Evolutionary conservation across 306 rosid species (phyloP), one percentile per base, ranked within the genome.

Genomic region (Notholithocarpus densiflorus): DNA sequence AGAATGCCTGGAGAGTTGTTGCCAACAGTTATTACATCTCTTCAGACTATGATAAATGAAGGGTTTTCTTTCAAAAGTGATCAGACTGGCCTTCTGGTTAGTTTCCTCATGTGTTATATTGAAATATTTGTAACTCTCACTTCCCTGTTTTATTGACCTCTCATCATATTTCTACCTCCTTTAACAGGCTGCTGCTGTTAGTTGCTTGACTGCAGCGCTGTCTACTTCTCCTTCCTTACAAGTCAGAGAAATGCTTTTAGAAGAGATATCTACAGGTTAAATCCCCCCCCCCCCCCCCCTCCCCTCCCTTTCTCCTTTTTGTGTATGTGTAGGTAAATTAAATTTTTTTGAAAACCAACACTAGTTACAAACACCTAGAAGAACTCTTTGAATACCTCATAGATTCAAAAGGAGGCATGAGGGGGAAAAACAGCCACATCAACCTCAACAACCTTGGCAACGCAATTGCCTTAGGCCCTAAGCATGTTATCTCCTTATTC

Each of bases 1-100:
- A 89, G 98, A 89, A 95, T 95, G 98, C 95, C 98, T 7, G 78
- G 85, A 78, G 91, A 90, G 77, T 86, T 95, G 82, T 84, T 95
- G 89, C 91, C 92, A 37, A 85, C 80, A 61, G 91, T 91, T 56
- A 80, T 95, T 77, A 88, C 82, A 78, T 89, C 89, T 80, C 81
- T 95, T 24, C 90, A 76, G 72, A 86, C 87, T 78, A 90, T 90
- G 92, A 83, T 95, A 60, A 82, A 77, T 73, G 89, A 79, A 74
- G 98, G 97, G 43, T 92, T 92, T 87, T 77, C 82, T 61, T 89
- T 78, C 75, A 89, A 79, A 89, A 86, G 74, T 89, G 93, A 91
- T 73, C 97, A 87, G 79, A 90, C 85, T 79, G 86, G 81, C 83
- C 86, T 91, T 72, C 89, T 92, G 98, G 98, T 94, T 85, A 86